phyloP scores from a whole-genome alignment of 2,329 filamentous ascomycete species.

The Bipolaris gigantea region DNA sequence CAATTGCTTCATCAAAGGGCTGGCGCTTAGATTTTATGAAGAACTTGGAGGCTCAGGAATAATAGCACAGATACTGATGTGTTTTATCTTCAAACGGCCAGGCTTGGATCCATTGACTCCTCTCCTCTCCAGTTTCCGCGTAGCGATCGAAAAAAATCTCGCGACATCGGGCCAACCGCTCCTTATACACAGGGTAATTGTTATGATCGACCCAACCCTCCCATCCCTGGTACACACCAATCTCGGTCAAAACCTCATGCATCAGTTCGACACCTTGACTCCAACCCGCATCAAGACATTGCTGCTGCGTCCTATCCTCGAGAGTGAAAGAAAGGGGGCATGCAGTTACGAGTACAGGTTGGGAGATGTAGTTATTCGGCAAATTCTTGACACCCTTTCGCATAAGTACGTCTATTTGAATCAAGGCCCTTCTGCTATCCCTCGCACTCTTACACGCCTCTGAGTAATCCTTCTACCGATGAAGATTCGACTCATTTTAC shows the following conservation, averaged over 20 bases:
- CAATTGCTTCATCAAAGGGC: no score
- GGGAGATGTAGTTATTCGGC: no score
- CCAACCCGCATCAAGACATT: conserved; percentile 22
- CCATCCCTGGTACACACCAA: conserved; percentile 27
- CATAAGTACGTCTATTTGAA: no score
- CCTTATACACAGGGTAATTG: conserved; percentile 24
- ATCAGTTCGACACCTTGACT: conserved; percentile 25
- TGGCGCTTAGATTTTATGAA: no score
- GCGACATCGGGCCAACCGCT: conserved; percentile 19
- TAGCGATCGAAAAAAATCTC: conserved; percentile 25
- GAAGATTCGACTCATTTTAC: no score
- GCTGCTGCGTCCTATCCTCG: conserved; percentile 22
- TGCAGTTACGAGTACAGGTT: not conserved
- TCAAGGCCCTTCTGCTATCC: no score
- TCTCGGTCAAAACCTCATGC: conserved; percentile 21
- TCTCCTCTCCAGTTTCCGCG: conserved; percentile 22
- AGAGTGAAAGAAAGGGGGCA: conserved; percentile 23
- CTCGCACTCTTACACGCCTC: no score
- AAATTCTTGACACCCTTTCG: no score
- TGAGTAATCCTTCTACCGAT: no score
- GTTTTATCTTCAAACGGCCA: conserved; percentile 22
- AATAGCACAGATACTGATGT: no score
- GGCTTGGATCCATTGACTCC: conserved; percentile 19
- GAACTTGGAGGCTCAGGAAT: no score
- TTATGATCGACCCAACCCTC: conserved; percentile 28